Evolutionary conservation across 768 basidiomycete genomes (phyloP).

Genomic region (Suillus cothurnatus): DNA sequence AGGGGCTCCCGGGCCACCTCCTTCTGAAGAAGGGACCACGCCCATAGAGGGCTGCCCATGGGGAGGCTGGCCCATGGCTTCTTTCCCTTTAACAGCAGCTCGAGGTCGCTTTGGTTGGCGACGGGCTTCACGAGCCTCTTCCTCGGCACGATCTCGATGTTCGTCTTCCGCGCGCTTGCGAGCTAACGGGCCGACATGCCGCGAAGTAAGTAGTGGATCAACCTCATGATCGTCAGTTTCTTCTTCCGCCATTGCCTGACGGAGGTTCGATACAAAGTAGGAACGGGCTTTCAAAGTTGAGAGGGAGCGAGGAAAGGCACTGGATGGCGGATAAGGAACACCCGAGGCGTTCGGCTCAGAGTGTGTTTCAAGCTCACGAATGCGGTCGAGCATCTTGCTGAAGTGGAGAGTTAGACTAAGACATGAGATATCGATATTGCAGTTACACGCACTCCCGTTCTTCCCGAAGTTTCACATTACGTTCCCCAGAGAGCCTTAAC

Average conservation of each 20-base stretch:
- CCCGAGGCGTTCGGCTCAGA: slow-evolving; percentile 33
- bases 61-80: slow-evolving; percentile 21
- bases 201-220: slow-evolving; percentile 49
- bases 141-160: slow-evolving; percentile 42
- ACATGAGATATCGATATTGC: slow-evolving; percentile 6
- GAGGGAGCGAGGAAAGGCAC: slow-evolving; percentile 52
- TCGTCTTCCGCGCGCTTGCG: slow-evolving; percentile 49
- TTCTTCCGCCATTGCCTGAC: slow-evolving; percentile 49
- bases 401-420: slow-evolving; percentile 4
- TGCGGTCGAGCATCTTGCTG: slow-evolving; percentile 60
- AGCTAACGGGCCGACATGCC: slow-evolving; percentile 47
- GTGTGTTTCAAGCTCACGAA: slow-evolving; percentile 58
- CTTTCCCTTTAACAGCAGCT: slow-evolving; percentile 42
- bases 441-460: slow-evolving; percentile 58
- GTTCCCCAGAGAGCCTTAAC: slow-evolving; percentile 60
- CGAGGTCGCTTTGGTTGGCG: slow-evolving; percentile 36
- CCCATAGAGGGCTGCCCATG: slow-evolving; percentile 31
- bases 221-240: slow-evolving; percentile 44
- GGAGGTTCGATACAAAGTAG: slow-evolving; percentile 49
- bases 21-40: slow-evolving; percentile 22
- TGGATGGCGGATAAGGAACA: slow-evolving; percentile 41
- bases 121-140: slow-evolving; percentile 47
- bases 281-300: slow-evolving; percentile 44
- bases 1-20: slow-evolving; percentile 21
- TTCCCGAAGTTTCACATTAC: slow-evolving; percentile 59